These are phyloP conservation scores for Penicillium canescens DNA, from an alignment of 495 filamentous ascomycete genomes.

Conservation along the genomic window DNA sequence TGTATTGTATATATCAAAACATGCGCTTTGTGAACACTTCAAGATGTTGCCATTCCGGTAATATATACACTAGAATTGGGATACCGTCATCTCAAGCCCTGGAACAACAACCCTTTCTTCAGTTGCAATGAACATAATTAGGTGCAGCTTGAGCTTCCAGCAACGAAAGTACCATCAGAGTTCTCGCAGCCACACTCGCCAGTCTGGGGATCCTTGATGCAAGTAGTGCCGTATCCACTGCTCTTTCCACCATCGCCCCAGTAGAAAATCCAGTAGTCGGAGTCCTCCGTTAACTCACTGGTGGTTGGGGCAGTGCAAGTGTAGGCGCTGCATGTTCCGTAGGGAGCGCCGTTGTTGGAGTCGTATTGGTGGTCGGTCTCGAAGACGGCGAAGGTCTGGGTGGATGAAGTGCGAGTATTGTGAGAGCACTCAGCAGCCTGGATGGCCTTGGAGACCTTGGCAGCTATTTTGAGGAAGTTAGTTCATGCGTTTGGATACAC, in stretches of 20 bases:
- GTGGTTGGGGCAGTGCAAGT: constrained; percentile 30
- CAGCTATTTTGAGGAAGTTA: constrained; percentile 13
- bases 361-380: constrained; percentile 36
- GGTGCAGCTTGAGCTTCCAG: constrained; percentile 26
- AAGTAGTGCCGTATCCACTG: constrained; percentile 28
- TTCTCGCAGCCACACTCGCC: constrained; percentile 40
- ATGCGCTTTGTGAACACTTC: no score
- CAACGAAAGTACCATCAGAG: constrained; percentile 36
- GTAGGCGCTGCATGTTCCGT: constrained; percentile 40
- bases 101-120: no score
- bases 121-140: background rate
- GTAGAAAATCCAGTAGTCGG: constrained; percentile 39
- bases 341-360: constrained; percentile 31
- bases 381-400: constrained; percentile 40
- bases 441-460: constrained; percentile 35
- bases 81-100: background rate
- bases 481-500: background rate
- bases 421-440: constrained; percentile 42
- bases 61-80: no score
- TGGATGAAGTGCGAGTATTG: constrained; percentile 37
- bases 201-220: constrained; percentile 33
- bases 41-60: no score
- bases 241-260: constrained; percentile 30
- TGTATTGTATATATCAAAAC: constrained; percentile 1
- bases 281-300: constrained; percentile 20